These are phyloP conservation scores for Bacterosira constricta DNA, from an alignment of 108 stramenopile genomes.

Conservation along the genomic window DNA sequence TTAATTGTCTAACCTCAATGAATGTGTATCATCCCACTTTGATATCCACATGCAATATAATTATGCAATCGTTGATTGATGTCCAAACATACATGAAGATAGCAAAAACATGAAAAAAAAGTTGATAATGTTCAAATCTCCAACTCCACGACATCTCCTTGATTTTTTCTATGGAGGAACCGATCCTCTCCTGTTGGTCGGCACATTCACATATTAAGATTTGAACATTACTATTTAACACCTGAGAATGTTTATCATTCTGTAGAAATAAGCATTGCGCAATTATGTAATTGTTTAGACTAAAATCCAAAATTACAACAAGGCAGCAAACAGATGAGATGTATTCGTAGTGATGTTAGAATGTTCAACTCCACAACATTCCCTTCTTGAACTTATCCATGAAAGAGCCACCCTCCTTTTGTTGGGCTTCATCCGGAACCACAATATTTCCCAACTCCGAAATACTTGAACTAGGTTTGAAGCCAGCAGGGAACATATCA, in stretches of 20 bases:
- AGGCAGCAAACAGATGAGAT: neutral
- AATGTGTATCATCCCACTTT: no score
- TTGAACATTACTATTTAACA: no score
- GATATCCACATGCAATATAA: no score
- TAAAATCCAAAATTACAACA: neutral
- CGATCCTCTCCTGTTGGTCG: slow-evolving; percentile 42
- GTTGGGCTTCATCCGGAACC: slow-evolving; percentile 61
- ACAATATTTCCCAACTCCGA: slow-evolving; percentile 59
- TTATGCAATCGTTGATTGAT: no score
- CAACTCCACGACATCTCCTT: no score
- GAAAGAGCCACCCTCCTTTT: slow-evolving; percentile 30
- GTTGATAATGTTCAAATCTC: no score
- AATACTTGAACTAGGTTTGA: slow-evolving; percentile 64
- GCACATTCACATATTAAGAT: no score
- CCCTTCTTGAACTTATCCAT: slow-evolving; percentile 38
- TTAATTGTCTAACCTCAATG: no score
- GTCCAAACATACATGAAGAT: no score
- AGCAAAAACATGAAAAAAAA: no score
- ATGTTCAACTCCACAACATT: slow-evolving; percentile 24
- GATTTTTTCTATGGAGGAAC: slow-evolving; percentile 32
- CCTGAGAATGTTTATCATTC: no score
- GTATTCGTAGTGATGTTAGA: no score
- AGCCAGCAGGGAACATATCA: slow-evolving; percentile 74
- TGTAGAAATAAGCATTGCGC: neutral
- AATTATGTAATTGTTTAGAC: neutral